phyloP scores from a whole-genome alignment of 148 eudicot species.

The Rhododendron williamsianum region DNA sequence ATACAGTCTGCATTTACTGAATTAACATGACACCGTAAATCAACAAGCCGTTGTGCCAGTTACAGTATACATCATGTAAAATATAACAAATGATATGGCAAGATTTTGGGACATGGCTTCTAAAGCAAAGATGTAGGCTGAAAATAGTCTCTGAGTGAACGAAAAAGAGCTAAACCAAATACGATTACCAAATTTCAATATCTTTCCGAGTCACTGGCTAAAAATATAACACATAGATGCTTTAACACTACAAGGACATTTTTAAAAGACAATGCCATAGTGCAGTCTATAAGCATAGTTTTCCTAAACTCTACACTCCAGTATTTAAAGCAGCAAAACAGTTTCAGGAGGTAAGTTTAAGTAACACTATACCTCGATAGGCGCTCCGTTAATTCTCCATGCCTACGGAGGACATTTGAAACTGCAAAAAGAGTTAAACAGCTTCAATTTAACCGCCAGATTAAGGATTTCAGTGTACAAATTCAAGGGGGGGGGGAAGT shows the following conservation, averaged over 20 bases:
- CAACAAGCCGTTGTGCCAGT: background rate
- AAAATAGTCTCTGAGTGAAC: background rate
- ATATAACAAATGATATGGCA: background rate
- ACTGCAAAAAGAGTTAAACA: slow-evolving; percentile 39
- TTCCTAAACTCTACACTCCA: background rate
- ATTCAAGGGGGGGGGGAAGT: background rate
- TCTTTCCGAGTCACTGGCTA: background rate
- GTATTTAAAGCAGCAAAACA: background rate
- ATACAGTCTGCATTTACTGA: background rate
- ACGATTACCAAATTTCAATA: background rate
- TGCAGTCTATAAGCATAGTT: background rate
- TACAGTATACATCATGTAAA: background rate
- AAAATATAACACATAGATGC: background rate
- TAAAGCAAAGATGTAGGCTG: background rate
- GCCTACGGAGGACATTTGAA: slow-evolving; percentile 71
- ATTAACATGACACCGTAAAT: background rate
- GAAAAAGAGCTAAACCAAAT: background rate
- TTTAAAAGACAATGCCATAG: background rate
- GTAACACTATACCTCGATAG: slow-evolving; percentile 60
- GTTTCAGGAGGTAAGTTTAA: background rate
- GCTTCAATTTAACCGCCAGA: background rate
- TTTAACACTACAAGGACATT: background rate
- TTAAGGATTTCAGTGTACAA: background rate
- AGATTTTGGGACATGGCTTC: background rate
- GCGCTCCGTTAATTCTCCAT: slow-evolving; percentile 70